A percentile compares a stretch with the other conserved stretches of the same genome.
phyloP scores from a whole-genome alignment of 768 basidiomycete genomes.

The Paxillus involutus region DNA sequence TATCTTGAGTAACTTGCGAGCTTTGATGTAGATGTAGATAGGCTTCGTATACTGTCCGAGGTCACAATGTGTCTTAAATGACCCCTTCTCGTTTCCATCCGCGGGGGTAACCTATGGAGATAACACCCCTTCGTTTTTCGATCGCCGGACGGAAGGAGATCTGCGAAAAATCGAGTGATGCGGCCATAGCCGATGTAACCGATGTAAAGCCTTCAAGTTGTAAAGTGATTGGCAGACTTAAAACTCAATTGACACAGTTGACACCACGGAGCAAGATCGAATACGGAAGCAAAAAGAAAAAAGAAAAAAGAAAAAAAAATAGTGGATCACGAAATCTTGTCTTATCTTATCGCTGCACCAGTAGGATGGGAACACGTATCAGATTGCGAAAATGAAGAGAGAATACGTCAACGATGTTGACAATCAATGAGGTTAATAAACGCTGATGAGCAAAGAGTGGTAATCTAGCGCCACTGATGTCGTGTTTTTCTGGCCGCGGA shows the following conservation, averaged over 20 bases:
- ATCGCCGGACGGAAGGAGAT: constrained; percentile 10
- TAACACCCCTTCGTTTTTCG: constrained; percentile 3
- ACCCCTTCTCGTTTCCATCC: neutral
- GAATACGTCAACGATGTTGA: neutral
- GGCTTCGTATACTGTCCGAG: neutral
- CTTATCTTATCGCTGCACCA: constrained; percentile 32
- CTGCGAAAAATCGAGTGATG: neutral
- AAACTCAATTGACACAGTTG: constrained; percentile 9
- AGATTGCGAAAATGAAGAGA: constrained; percentile 13
- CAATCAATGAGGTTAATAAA: neutral
- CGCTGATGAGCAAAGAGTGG: constrained; percentile 1
- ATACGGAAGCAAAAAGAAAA: constrained; percentile 13
- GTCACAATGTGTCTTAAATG: neutral
- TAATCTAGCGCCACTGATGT: neutral
- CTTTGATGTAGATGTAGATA: neutral
- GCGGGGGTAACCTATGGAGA: constrained; percentile 4
- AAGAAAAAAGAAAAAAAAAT: constrained; percentile 1
- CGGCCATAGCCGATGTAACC: constrained; percentile 4
- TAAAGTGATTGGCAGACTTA: neutral
- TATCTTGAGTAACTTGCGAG: neutral
- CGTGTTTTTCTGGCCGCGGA: constrained; percentile 14
- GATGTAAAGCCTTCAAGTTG: neutral
- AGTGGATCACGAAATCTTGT: constrained; percentile 7
- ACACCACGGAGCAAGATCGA: neutral
- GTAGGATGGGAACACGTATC: constrained; percentile 23